Conservation (phyloP, 2,329 filamentous ascomycete species). For the Akanthomyces dipterigenus region DNA sequence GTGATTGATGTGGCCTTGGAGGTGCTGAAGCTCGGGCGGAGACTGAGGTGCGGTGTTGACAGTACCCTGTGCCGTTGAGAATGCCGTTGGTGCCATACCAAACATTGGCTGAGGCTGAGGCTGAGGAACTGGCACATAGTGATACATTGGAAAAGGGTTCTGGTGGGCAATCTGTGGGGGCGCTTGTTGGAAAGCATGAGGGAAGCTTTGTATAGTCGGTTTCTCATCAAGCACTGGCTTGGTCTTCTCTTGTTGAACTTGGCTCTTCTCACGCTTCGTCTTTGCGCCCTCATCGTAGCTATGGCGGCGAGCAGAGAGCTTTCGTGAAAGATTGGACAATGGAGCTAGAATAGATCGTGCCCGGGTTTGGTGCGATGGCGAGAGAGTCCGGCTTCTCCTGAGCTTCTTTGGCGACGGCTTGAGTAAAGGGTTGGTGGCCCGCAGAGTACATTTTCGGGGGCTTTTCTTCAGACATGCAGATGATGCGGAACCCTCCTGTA, state of each 20-base stretch:
- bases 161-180: background rate
- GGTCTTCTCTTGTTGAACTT: background rate
- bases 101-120: background rate
- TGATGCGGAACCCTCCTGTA: background rate
- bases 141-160: background rate
- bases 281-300: background rate
- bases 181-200: background rate
- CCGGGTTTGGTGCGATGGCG: background rate
- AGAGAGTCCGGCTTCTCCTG: conserved; percentile 1
- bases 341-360: background rate
- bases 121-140: background rate
- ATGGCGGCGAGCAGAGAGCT: background rate
- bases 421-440: background rate
- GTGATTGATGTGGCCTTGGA: background rate
- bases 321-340: background rate
- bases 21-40: background rate
- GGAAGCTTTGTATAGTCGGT: background rate
- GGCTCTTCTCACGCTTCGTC: background rate
- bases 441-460: background rate
- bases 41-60: background rate
- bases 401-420: conserved; percentile 1
- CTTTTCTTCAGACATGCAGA: background rate
- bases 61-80: background rate
- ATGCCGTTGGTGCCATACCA: background rate
- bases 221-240: background rate